Evolutionary conservation across 2,329 filamentous ascomycete genomes (phyloP), one percentile per base, ranked within the genome.

Genomic region (Neobulgaria alba): DNA sequence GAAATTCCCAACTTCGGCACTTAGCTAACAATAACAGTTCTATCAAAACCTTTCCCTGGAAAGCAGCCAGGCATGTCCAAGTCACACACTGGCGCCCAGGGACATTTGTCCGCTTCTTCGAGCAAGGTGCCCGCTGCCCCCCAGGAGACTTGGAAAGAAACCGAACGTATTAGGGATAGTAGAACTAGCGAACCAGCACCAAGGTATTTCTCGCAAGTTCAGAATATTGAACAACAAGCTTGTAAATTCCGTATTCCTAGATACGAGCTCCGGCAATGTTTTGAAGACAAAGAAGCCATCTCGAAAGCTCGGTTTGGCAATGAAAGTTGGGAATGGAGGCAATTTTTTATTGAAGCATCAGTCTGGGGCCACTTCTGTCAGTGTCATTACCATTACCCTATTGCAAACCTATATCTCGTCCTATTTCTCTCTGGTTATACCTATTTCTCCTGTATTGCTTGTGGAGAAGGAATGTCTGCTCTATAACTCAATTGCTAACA

Each of bases 321-420:
- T 9, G 12, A 35, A 19, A 36, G 32, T 5, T 2, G n/a, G 5
- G 36, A 43, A 10, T 43, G 41, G 41, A 36, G 39, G 14, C n/a
- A 29, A 3, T 43, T n/a, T 18, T 36, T 32, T 29, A 29, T 39
- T 19, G 41, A 43, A 26, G 18, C 26, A 14, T 19, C 18, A 19
- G 15, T 36, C 12, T 43, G 41, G 41, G 32, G 16, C 10, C 33
- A 29, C 4, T 36, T 45, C 20, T 45, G 46, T 45, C 38, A 15
- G 42, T 38, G 12, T 26, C 23, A 12, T 12, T 26, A 7, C 23
- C 23, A 12, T n/a, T n/a, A n/a, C n/a, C n/a, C n/a, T n/a, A n/a
- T n/a, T n/a, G n/a, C n/a, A n/a, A n/a, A n/a, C n/a, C n/a, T n/a
- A n/a, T n/a, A n/a, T n/a, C n/a, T n/a, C n/a, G n/a, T n/a, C n/a